These are phyloP conservation scores for Fallopia convolvulus DNA, from an alignment of 148 eudicot species.

Conservation along the genomic window DNA sequence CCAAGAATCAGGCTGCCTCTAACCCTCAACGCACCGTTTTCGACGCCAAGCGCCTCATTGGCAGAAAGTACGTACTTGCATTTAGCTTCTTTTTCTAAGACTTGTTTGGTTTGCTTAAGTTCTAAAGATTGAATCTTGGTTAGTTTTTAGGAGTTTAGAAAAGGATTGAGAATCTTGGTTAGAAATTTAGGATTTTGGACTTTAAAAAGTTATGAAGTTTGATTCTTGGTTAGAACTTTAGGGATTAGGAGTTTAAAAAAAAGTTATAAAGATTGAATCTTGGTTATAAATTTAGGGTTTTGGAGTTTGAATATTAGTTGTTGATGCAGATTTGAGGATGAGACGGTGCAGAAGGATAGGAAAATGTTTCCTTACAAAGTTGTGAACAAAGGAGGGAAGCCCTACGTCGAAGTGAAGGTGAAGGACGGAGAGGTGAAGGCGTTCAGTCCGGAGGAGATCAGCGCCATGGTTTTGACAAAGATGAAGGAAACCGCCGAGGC, in stretches of 20 bases:
- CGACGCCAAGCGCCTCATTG: not conserved
- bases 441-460: not conserved
- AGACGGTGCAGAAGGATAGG: not conserved
- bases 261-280: too few relatives aligned
- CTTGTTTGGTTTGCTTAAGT: too few relatives aligned
- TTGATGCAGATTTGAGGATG: not conserved
- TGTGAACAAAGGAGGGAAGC: not conserved
- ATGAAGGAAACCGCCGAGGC: constrained; percentile 7
- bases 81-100: too few relatives aligned
- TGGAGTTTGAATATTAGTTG: too few relatives aligned
- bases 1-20: not conserved
- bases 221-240: too few relatives aligned
- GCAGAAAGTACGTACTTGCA: not conserved
- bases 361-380: not conserved
- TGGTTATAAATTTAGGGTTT: too few relatives aligned
- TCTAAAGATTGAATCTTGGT: too few relatives aligned
- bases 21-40: not conserved
- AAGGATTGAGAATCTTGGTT: too few relatives aligned
- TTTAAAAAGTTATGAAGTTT: too few relatives aligned
- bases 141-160: too few relatives aligned
- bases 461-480: not conserved
- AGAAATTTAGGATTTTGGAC: too few relatives aligned
- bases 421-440: not conserved
- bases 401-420: not conserved
- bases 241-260: too few relatives aligned